Conservation (phyloP, 805 yeast species). For the Wickerhamiella spandovensis region DNA sequence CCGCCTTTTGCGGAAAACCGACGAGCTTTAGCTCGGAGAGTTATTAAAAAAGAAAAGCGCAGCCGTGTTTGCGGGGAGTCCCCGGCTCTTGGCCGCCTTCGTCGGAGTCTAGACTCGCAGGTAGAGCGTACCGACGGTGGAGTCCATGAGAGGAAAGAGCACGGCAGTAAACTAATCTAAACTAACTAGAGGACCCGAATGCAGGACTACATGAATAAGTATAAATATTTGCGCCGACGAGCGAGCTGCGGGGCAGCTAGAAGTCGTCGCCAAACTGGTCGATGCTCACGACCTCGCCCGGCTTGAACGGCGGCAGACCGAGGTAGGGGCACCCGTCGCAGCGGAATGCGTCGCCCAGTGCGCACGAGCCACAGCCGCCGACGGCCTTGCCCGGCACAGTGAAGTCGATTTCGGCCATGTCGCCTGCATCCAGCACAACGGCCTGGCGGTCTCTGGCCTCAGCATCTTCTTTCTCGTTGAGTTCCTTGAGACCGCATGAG, state of each 20-base stretch:
- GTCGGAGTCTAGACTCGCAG: no score
- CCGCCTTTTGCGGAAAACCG: no score
- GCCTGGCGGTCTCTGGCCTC: slow-evolving; percentile 39
- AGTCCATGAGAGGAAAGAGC: no score
- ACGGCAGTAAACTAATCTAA: no score
- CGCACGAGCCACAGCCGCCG: slow-evolving; percentile 95
- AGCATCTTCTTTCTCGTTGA: slow-evolving; percentile 40
- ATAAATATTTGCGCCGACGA: not conserved
- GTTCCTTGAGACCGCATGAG: slow-evolving; percentile 89
- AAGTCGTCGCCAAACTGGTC: slow-evolving; percentile 30
- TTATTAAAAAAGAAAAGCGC: no score
- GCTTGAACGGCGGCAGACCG: slow-evolving; percentile 96
- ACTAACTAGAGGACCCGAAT: no score
- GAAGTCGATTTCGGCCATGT: slow-evolving; percentile 82
- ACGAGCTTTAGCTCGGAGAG: no score
- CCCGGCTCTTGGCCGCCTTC: no score
- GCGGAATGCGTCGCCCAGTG: slow-evolving; percentile 95
- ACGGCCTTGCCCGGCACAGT: slow-evolving; percentile 87
- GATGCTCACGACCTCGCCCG: slow-evolving; percentile 79
- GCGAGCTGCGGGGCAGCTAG: not conserved
- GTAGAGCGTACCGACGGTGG: no score
- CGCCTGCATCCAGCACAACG: slow-evolving; percentile 48
- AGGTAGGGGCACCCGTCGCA: slow-evolving; percentile 97
- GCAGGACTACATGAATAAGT: no score
- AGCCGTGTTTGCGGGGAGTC: no score